These are phyloP conservation scores for Hypholoma sublateritium DNA, from an alignment of 768 basidiomycete genomes.

Conservation along the genomic window DNA sequence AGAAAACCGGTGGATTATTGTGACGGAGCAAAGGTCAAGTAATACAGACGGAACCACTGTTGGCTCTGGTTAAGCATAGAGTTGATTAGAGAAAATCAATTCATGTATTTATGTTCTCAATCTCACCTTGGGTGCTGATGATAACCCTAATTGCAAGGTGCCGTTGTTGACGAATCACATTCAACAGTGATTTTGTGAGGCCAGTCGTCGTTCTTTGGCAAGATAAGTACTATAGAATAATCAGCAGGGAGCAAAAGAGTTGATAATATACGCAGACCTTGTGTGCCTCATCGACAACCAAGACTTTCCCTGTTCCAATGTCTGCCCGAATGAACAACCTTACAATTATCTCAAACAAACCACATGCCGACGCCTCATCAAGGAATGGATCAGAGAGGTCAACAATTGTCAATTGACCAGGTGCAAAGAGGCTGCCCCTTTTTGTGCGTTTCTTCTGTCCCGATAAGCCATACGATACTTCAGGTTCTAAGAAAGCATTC, in stretches of 20 bases:
- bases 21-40: slow-evolving; percentile 63
- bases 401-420: slow-evolving; percentile 64
- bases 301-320: slow-evolving; percentile 62
- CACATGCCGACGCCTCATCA: slow-evolving; percentile 65
- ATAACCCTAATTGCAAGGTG: slow-evolving; percentile 73
- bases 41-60: slow-evolving; percentile 70
- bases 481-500: slow-evolving; percentile 50
- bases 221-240: slow-evolving; percentile 53
- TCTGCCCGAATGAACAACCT: slow-evolving; percentile 63
- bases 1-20: slow-evolving; percentile 73
- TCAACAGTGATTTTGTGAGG: slow-evolving; percentile 56
- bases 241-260: not conserved
- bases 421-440: slow-evolving; percentile 39
- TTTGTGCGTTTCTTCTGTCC: slow-evolving; percentile 4
- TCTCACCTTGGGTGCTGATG: slow-evolving; percentile 70
- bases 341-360: slow-evolving; percentile 67
- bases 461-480: not conserved
- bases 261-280: slow-evolving; percentile 41
- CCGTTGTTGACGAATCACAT: slow-evolving; percentile 66
- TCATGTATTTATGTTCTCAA: not conserved
- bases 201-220: slow-evolving; percentile 43
- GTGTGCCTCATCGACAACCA: slow-evolving; percentile 76
- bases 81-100: not conserved
- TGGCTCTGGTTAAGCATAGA: slow-evolving; percentile 47
- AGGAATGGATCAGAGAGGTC: slow-evolving; percentile 77